phyloP scores from a whole-genome alignment of 495 filamentous ascomycete genomes.

The Schizothecium vesticola region DNA sequence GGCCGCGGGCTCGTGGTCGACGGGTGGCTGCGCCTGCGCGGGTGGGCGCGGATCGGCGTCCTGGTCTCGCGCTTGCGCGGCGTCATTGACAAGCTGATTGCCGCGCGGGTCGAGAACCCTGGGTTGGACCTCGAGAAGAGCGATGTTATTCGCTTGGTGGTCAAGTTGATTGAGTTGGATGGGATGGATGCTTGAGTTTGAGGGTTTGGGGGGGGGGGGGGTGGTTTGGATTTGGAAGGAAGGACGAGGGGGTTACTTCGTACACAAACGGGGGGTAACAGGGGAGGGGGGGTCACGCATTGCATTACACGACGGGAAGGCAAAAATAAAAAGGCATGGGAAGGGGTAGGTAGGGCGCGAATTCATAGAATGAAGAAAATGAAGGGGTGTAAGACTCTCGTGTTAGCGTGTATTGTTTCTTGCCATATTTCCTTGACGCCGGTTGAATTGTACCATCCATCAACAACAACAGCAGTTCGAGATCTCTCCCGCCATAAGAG shows the following conservation, averaged over 20 bases:
- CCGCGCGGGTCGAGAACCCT: slow-evolving; percentile 72
- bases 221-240: too few species aligned
- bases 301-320: background rate
- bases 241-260: background rate
- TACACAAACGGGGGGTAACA: background rate
- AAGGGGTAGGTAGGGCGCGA: background rate
- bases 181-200: slow-evolving; percentile 59
- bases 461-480: too few species aligned
- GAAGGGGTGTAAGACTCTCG: background rate
- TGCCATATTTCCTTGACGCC: too few species aligned
- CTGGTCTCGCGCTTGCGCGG: slow-evolving; percentile 74
- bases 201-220: background rate
- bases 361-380: background rate
- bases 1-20: slow-evolving; percentile 88
- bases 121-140: slow-evolving; percentile 49
- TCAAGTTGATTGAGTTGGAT: slow-evolving; percentile 77
- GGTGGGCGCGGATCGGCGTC: slow-evolving; percentile 93
- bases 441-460: too few species aligned
- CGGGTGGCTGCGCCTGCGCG: slow-evolving; percentile 82
- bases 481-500: too few species aligned
- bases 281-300: background rate
- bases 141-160: slow-evolving; percentile 70
- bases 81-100: slow-evolving; percentile 81
- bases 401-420: too few species aligned
- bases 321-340: background rate